A percentile compares a stretch with the other conserved stretches of the same genome.
Conservation (phyloP, 2,329 filamentous ascomycete species). For the Aspergillus pseudotamarii region DNA sequence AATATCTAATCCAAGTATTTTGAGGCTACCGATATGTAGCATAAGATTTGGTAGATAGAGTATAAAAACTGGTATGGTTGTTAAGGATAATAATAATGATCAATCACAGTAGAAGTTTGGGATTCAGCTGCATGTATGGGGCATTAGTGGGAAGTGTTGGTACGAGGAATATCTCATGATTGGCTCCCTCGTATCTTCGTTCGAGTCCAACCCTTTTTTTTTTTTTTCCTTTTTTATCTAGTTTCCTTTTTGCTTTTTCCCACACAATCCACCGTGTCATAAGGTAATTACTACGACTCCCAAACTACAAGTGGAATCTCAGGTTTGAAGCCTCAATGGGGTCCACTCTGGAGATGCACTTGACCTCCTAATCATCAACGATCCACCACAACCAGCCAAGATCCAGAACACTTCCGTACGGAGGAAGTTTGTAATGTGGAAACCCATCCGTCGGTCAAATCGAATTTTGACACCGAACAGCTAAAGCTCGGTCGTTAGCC, state of each 20-base stretch:
- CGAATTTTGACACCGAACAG: neutral
- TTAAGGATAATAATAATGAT: constrained; percentile 5
- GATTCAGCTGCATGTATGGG: constrained; percentile 1
- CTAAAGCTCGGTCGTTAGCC: neutral
- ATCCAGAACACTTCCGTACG: neutral
- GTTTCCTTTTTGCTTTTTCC: neutral
- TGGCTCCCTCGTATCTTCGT: neutral
- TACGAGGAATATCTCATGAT: neutral
- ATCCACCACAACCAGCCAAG: constrained; percentile 1
- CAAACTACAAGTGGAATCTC: neutral
- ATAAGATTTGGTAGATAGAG: neutral
- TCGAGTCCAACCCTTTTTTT: neutral
- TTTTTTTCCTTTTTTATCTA: neutral
- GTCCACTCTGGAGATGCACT: constrained; percentile 3
- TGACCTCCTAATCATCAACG: neutral
- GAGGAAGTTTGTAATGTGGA: neutral
- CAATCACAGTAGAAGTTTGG: constrained; percentile 1
- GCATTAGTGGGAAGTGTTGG: neutral
- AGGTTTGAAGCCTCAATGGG: constrained; percentile 1
- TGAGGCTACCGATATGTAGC: neutral
- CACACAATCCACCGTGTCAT: neutral
- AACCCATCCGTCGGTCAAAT: neutral
- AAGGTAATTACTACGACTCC: neutral
- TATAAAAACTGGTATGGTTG: neutral
- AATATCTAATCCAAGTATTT: neutral